Conservation (phyloP, 1,139 yeast species). For the Yamadazyma sp. region DNA sequence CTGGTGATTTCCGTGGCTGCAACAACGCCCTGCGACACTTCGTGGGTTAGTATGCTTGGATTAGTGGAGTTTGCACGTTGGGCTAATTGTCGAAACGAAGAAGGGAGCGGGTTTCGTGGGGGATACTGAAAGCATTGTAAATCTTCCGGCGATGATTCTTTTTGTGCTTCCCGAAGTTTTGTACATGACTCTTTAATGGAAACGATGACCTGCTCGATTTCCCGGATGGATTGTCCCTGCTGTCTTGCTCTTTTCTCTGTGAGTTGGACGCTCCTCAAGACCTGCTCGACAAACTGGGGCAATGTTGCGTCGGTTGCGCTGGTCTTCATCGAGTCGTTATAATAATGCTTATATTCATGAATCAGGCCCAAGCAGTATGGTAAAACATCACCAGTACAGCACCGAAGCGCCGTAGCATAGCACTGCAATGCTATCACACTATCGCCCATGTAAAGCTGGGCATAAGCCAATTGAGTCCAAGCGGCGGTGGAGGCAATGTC, state of each 20-base stretch:
- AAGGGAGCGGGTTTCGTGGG: constrained; percentile 24
- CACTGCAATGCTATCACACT: constrained; percentile 35
- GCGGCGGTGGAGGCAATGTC: constrained; percentile 43
- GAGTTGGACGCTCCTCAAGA: constrained; percentile 35
- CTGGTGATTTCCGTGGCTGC: constrained; percentile 21
- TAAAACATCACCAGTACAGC: constrained; percentile 32
- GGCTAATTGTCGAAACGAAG: constrained; percentile 28
- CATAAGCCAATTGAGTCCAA: constrained; percentile 49
- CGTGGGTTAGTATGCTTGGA: constrained; percentile 41
- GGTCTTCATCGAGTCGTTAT: no score
- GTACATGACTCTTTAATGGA: constrained; percentile 30
- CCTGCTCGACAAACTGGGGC: constrained; percentile 42
- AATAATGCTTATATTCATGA: no score
- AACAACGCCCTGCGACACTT: constrained; percentile 38
- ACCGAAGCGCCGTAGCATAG: constrained; percentile 32
- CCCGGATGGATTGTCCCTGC: constrained; percentile 26
- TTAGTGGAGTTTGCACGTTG: constrained; percentile 33
- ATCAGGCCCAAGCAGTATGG: constrained; percentile 30
- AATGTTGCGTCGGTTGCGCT: no score
- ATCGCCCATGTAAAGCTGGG: constrained; percentile 44
- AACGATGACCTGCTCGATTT: constrained; percentile 24
- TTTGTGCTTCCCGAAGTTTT: constrained; percentile 15
- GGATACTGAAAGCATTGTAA: constrained; percentile 29
- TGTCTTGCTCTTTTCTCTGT: constrained; percentile 44
- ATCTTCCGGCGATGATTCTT: constrained; percentile 28